A percentile compares a stretch with the other conserved stretches of the same genome.
Evolutionary conservation across 805 yeast genomes (phyloP).

Genomic region (Scheffersomyces lignosus): DNA sequence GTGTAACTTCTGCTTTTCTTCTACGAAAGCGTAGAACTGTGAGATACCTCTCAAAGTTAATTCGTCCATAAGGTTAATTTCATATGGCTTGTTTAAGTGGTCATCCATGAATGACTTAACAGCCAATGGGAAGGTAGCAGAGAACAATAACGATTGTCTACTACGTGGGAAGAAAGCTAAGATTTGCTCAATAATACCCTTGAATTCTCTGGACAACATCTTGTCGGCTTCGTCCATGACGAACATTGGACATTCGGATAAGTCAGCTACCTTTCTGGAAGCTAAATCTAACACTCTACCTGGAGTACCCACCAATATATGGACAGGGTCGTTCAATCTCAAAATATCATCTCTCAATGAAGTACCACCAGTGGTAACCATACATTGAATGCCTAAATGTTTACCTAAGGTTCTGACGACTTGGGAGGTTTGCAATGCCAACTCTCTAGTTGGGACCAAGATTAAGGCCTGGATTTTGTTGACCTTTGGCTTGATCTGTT

Average conservation of each 20-base stretch:
- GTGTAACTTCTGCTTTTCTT: conserved; percentile 92
- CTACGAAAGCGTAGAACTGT: conserved; percentile 97
- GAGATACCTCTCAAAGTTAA: conserved; percentile 94
- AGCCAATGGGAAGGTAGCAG: conserved; percentile 95
- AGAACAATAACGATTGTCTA: conserved; percentile 79
- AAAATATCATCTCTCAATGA: conserved; percentile 89
- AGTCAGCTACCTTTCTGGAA: conserved; percentile 80
- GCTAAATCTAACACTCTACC: conserved; percentile 97
- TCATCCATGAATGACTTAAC: conserved; percentile 91
- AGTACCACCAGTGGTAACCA: conserved; percentile 99
- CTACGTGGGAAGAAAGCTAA: conserved; percentile 70
- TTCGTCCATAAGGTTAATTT: conserved; percentile 97
- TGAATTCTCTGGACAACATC: conserved; percentile 89
- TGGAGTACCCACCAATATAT: conserved; percentile 94
- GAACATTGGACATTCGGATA: conserved; percentile 81
- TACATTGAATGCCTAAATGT: conserved; percentile 86
- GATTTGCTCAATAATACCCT: conserved; percentile 82
- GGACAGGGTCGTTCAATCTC: conserved; percentile 90
- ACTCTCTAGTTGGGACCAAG: conserved; percentile 95
- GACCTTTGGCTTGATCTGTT: conserved; percentile 79
- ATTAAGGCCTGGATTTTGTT: conserved; percentile 89
- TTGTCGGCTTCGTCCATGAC: conserved; percentile 99
- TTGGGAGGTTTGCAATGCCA: conserved; percentile 96
- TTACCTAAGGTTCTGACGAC: conserved; percentile 95
- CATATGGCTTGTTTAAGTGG: conserved; percentile 88